Conservation (phyloP, 768 basidiomycete genomes). For the Asterophora lycoperdoides region DNA sequence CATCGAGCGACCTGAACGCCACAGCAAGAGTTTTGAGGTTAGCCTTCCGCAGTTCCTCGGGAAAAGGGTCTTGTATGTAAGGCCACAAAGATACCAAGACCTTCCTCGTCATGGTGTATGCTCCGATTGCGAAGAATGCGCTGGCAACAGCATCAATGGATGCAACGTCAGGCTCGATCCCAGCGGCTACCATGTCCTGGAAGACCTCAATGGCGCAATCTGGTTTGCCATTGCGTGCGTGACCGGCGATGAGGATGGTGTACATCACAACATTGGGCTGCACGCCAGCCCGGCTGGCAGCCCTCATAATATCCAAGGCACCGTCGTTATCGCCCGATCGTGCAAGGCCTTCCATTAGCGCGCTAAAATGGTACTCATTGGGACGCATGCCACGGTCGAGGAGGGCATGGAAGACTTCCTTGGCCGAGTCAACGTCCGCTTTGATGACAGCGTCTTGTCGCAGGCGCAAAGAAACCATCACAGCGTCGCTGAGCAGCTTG, state of each 20-base stretch:
- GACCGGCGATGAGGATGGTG: conserved; percentile 72
- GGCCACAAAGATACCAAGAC: conserved; percentile 63
- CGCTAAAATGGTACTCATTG: conserved; percentile 66
- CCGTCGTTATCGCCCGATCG: conserved; percentile 52
- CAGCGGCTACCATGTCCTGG: conserved; percentile 55
- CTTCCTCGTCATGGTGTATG: conserved; percentile 44
- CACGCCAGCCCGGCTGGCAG: conserved; percentile 46
- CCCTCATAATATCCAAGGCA: conserved; percentile 53
- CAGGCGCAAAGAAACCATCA: conserved; percentile 59
- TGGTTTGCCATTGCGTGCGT: conserved; percentile 57
- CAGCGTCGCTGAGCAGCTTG: conserved; percentile 50
- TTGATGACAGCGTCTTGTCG: conserved; percentile 54
- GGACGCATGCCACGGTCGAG: conserved; percentile 66
- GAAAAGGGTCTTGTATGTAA: conserved; percentile 53
- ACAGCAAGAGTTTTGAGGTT: conserved; percentile 43
- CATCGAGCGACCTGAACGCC: conserved; percentile 43
- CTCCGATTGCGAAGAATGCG: conserved; percentile 59
- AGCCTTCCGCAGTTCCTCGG: conserved; percentile 39
- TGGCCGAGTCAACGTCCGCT: conserved; percentile 46
- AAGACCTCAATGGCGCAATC: conserved; percentile 51
- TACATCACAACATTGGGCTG: conserved; percentile 63
- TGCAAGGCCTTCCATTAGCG: conserved; percentile 74
- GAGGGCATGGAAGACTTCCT: conserved; percentile 53
- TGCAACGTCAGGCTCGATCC: conserved; percentile 64
- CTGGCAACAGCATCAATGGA: conserved; percentile 68